A percentile compares a stretch with the other conserved stretches of the same genome.
These are phyloP conservation scores for Neurospora sp. DNA, from an alignment of 495 filamentous ascomycete species.

Conservation along the genomic window DNA sequence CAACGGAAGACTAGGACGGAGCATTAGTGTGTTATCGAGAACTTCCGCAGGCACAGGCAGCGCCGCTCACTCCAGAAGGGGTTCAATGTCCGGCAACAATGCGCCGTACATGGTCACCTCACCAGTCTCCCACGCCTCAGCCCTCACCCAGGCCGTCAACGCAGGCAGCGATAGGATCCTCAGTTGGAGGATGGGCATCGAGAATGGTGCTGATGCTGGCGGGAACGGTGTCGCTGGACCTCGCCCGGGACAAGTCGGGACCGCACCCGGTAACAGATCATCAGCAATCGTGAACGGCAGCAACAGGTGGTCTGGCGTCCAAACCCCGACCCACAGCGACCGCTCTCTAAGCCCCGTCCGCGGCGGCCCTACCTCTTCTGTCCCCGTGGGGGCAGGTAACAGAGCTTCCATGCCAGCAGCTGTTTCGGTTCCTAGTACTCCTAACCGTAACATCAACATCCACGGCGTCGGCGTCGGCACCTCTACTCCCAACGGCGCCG, in stretches of 20 bases:
- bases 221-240: background rate
- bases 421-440: background rate
- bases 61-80: conserved; percentile 42
- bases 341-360: conserved; percentile 43
- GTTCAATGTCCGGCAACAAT: conserved; percentile 32
- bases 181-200: conserved; percentile 78
- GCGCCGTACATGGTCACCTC: conserved; percentile 4
- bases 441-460: background rate
- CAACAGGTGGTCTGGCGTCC: background rate
- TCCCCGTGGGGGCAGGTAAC: conserved; percentile 21
- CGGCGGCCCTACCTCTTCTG: conserved; percentile 21
- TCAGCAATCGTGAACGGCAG: conserved; percentile 16
- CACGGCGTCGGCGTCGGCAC: background rate
- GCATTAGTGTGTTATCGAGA: conserved; percentile 48
- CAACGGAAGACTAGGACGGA: conserved; percentile 46
- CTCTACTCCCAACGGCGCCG: background rate
- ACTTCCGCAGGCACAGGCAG: conserved; percentile 38
- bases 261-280: conserved; percentile 12
- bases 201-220: conserved; percentile 19
- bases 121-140: conserved; percentile 18
- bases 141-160: conserved; percentile 29
- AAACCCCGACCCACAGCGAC: conserved; percentile 31
- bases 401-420: conserved; percentile 7
- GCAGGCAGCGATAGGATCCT: conserved; percentile 72
- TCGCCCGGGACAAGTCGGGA: background rate